Percentiles rank a stretch among this genome's conserved stretches.
Evolutionary conservation across 768 basidiomycete genomes (phyloP).

Genomic region (Melanogaster broomeanus): DNA sequence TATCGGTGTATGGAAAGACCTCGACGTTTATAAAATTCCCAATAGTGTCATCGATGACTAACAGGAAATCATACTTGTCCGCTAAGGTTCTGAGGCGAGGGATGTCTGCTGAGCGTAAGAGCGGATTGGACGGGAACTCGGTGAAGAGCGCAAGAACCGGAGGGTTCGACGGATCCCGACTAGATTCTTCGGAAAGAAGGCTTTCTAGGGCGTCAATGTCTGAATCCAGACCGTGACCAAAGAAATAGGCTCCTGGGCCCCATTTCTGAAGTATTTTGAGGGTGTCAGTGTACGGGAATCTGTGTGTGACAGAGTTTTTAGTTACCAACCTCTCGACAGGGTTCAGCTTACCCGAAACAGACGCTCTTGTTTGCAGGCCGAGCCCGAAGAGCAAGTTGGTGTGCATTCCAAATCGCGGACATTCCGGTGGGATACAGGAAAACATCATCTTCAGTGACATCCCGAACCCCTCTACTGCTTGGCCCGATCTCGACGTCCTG

Average conservation of each 20-base stretch:
- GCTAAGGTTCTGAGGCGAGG: conserved; percentile 74
- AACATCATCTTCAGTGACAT: conserved; percentile 83
- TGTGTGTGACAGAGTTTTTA: conserved; percentile 28
- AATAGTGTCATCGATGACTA: conserved; percentile 93
- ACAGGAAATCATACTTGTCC: conserved; percentile 83
- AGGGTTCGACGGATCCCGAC: conserved; percentile 42
- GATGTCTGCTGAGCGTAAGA: conserved; percentile 84
- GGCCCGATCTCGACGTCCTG: conserved; percentile 53
- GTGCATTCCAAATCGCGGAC: conserved; percentile 93
- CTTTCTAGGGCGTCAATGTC: conserved; percentile 75
- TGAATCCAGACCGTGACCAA: conserved; percentile 74
- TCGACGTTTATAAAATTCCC: conserved; percentile 95
- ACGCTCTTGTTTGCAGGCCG: conserved; percentile 75
- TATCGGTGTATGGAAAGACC: conserved; percentile 81
- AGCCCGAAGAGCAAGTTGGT: conserved; percentile 60
- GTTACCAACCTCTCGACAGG: neutral
- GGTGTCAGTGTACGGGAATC: conserved; percentile 95
- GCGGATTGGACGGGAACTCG: conserved; percentile 95
- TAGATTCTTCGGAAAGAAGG: conserved; percentile 51
- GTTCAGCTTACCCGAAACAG: conserved; percentile 80
- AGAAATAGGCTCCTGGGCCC: conserved; percentile 92
- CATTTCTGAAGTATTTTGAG: conserved; percentile 93
- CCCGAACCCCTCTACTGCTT: conserved; percentile 66
- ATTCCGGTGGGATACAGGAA: conserved; percentile 88
- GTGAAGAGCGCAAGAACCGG: conserved; percentile 83